These are phyloP conservation scores for Paramecium caudatum DNA, from an alignment of 73 alveolate species.

Conservation along the genomic window DNA sequence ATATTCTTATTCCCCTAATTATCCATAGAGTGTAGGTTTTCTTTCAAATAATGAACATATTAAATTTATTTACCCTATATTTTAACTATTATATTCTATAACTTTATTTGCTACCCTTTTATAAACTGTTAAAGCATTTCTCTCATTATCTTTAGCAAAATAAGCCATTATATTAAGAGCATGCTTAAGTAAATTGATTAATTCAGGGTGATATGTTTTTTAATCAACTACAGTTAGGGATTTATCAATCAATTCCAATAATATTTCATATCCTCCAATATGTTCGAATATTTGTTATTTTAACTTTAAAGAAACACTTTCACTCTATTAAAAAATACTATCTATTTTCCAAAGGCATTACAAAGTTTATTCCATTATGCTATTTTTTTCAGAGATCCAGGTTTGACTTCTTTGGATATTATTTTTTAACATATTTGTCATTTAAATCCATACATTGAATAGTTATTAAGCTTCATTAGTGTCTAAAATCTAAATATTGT, in stretches of 20 bases:
- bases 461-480: conserved; percentile 21
- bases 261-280: conserved; percentile 64
- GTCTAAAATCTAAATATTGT: conserved; percentile 56
- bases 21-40: conserved; percentile 57
- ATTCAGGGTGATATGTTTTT: background rate
- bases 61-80: conserved; percentile 46
- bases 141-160: conserved; percentile 65
- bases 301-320: conserved; percentile 56
- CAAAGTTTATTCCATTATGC: conserved; percentile 11
- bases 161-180: conserved; percentile 27
- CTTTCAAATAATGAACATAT: conserved; percentile 42
- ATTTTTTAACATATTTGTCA: conserved; percentile 11
- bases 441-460: conserved; percentile 42
- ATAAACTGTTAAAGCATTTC: conserved; percentile 17
- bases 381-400: conserved; percentile 5
- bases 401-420: conserved; percentile 21
- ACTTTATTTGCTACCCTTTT: conserved; percentile 24
- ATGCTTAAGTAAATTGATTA: background rate
- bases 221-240: conserved; percentile 39
- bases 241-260: conserved; percentile 53
- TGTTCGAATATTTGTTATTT: conserved; percentile 67
- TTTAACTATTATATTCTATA: background rate
- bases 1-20: conserved; percentile 18
- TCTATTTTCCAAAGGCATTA: conserved; percentile 52
- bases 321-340: conserved; percentile 48